Conservation (phyloP, 495 filamentous ascomycete genomes). For the Astrothelium macrocarpum region DNA sequence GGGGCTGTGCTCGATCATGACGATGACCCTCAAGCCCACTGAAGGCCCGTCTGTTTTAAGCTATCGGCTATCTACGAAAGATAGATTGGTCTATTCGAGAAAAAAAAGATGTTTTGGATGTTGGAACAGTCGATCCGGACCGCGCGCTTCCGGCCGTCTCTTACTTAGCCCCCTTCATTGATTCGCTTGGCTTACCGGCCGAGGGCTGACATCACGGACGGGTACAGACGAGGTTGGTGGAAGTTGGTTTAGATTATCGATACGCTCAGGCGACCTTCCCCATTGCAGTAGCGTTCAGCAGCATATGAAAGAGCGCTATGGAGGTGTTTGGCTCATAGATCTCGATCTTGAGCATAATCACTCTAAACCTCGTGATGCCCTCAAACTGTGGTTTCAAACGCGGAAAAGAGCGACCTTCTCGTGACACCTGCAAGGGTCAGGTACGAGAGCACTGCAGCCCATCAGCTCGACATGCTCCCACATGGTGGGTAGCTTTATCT, state of each 20-base stretch:
- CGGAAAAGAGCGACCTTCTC: background rate
- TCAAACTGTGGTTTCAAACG: background rate
- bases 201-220: slow-evolving; percentile 1
- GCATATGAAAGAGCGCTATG: too few species aligned
- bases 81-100: background rate
- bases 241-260: background rate
- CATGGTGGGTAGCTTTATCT: background rate
- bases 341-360: background rate
- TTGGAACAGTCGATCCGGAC: background rate
- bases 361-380: background rate
- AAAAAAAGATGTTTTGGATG: background rate
- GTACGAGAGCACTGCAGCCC: background rate
- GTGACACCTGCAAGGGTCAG: background rate
- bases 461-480: background rate
- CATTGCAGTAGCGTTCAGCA: background rate
- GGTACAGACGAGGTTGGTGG: background rate
- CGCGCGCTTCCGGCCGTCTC: background rate
- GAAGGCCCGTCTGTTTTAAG: background rate
- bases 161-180: background rate
- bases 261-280: background rate
- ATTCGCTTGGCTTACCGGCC: background rate
- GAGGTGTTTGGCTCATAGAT: background rate
- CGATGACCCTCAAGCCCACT: background rate
- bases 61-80: background rate
- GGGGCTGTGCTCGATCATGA: background rate